Conservation (phyloP, 352 stramenopile genomes). For the Pythium pyrilobum region DNA sequence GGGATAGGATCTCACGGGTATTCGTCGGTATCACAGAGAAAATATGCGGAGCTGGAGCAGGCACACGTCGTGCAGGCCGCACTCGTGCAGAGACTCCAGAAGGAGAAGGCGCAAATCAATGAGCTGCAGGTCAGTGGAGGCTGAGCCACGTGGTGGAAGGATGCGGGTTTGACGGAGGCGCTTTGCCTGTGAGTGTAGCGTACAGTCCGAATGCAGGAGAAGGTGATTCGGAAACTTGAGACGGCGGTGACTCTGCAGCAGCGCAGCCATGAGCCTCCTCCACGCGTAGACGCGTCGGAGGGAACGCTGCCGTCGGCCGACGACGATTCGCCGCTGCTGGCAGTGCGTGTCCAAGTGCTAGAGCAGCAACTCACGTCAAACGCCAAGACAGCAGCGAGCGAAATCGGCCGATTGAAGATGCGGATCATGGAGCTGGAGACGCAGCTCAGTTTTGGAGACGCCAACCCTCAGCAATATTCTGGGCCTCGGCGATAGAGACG, state of each 20-base stretch:
- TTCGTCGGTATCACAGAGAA: slow-evolving; percentile 15
- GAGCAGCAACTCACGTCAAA: slow-evolving; percentile 68
- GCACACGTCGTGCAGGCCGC: slow-evolving; percentile 63
- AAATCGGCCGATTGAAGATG: slow-evolving; percentile 57
- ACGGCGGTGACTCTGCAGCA: slow-evolving; percentile 31
- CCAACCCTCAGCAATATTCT: not conserved
- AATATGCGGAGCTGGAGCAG: slow-evolving; percentile 56
- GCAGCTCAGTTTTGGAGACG: slow-evolving; percentile 1
- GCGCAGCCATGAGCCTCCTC: not conserved
- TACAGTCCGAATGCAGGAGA: slow-evolving; percentile 69
- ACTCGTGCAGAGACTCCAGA: slow-evolving; percentile 62
- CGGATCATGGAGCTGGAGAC: slow-evolving; percentile 61
- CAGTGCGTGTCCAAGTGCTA: slow-evolving; percentile 55
- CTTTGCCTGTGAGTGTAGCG: slow-evolving; percentile 24
- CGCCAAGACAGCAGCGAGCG: slow-evolving; percentile 43
- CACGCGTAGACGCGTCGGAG: too few relatives aligned
- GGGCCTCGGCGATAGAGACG: too few relatives aligned
- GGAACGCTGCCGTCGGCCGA: not conserved
- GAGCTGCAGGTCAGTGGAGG: slow-evolving; percentile 15
- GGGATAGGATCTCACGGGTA: not conserved
- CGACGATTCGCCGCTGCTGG: slow-evolving; percentile 21
- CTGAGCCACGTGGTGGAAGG: not conserved
- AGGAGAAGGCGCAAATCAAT: slow-evolving; percentile 43
- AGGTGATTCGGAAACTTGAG: slow-evolving; percentile 78
- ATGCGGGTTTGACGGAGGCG: not conserved